Conservation (phyloP, 1,139 yeast genomes). For the Debaryomyces fabryi region DNA sequence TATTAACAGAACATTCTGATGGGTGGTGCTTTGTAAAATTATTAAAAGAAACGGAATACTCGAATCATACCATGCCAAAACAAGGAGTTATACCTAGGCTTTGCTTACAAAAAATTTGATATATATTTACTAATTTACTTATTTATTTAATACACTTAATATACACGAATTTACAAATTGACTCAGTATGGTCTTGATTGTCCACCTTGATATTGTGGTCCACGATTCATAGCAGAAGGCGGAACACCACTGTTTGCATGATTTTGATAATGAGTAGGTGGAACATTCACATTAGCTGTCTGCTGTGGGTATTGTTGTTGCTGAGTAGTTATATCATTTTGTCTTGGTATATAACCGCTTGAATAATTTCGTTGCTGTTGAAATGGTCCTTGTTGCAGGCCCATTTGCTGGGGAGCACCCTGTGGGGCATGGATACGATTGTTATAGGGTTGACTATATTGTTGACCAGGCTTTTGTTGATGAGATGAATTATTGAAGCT, state of each 20-base stretch:
- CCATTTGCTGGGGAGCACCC: constrained; percentile 10
- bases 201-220: constrained; percentile 12
- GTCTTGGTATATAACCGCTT: constrained; percentile 8
- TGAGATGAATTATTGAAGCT: not conserved
- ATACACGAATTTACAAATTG: constrained; percentile 11
- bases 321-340: constrained; percentile 11
- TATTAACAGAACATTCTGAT: constrained; percentile 35
- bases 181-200: not conserved
- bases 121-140: not conserved
- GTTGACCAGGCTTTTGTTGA: not conserved
- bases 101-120: constrained; percentile 26
- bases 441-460: not conserved
- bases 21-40: constrained; percentile 43
- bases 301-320: constrained; percentile 11
- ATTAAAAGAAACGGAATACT: constrained; percentile 14
- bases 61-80: constrained; percentile 10
- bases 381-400: constrained; percentile 12
- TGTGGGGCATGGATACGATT: constrained; percentile 15
- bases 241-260: constrained; percentile 1
- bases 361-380: constrained; percentile 6
- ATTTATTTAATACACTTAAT: constrained; percentile 9
- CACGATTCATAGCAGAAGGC: not conserved
- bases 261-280: constrained; percentile 4
- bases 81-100: constrained; percentile 41
- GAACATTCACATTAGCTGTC: not conserved